A percentile compares a stretch with the other conserved stretches of the same genome.
These are phyloP conservation scores for Alternaria atra DNA, from an alignment of 2,329 filamentous ascomycete genomes.

Conservation along the genomic window DNA sequence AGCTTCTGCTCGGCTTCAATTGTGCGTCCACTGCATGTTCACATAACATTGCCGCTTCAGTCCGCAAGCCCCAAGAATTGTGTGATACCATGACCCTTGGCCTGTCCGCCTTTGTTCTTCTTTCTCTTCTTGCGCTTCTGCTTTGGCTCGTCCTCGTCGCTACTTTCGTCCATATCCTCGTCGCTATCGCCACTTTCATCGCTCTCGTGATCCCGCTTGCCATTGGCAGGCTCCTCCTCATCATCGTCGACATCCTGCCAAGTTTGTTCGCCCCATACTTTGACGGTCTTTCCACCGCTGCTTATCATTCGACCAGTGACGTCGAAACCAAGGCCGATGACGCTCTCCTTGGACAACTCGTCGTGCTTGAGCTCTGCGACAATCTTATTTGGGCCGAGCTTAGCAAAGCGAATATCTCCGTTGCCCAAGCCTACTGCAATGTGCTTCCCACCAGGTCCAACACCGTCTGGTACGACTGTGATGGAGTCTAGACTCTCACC, in stretches of 20 bases:
- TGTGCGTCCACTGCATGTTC: neutral
- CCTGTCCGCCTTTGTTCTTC: slow-evolving; percentile 49
- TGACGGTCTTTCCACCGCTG: slow-evolving; percentile 84
- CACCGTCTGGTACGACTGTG: slow-evolving; percentile 72
- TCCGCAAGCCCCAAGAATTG: slow-evolving; percentile 47
- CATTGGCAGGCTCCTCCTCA: slow-evolving; percentile 57
- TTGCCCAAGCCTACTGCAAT: slow-evolving; percentile 84
- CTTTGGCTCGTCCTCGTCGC: slow-evolving; percentile 56
- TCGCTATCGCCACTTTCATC: slow-evolving; percentile 50
- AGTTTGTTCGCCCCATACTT: slow-evolving; percentile 86
- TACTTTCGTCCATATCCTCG: slow-evolving; percentile 51
- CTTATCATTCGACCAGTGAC: slow-evolving; percentile 86
- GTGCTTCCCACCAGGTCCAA: slow-evolving; percentile 73
- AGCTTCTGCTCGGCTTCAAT: neutral
- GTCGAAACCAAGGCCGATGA: slow-evolving; percentile 84
- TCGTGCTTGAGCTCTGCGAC: slow-evolving; percentile 76
- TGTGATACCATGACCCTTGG: slow-evolving; percentile 45
- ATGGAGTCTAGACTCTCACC: slow-evolving; percentile 86
- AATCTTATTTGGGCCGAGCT: slow-evolving; percentile 77
- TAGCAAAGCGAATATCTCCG: slow-evolving; percentile 79
- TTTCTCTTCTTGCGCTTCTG: slow-evolving; percentile 57
- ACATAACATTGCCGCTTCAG: slow-evolving; percentile 14
- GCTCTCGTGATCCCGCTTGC: slow-evolving; percentile 50
- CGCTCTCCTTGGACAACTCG: slow-evolving; percentile 76
- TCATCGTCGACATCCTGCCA: slow-evolving; percentile 59